These are phyloP conservation scores for Eimeria sp. DNA, from an alignment of 169 alveolate genomes.

Conservation along the genomic window DNA sequence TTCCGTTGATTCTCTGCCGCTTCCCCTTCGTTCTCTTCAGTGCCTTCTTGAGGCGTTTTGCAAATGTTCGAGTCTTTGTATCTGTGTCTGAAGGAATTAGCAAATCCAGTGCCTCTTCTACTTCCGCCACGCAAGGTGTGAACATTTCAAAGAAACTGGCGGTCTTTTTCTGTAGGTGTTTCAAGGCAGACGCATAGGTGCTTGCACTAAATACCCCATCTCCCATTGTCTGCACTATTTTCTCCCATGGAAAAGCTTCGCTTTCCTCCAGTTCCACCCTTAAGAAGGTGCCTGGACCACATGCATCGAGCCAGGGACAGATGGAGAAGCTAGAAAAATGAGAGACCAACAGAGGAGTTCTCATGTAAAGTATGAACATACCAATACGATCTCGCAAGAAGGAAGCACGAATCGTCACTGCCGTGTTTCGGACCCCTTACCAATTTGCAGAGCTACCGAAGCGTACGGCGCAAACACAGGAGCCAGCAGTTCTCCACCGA, in stretches of 20 bases:
- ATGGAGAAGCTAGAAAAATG: background rate
- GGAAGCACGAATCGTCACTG: background rate
- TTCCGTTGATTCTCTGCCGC: background rate
- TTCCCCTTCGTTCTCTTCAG: background rate
- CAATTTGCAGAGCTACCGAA: constrained; percentile 57
- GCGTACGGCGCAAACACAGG: constrained; percentile 45
- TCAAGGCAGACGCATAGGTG: background rate
- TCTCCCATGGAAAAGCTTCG: constrained; percentile 39
- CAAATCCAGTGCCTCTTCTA: constrained; percentile 26
- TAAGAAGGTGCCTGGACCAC: constrained; percentile 45
- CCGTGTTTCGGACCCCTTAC: background rate
- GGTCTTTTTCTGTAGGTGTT: constrained; percentile 37
- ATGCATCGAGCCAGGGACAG: background rate
- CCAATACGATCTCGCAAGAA: background rate
- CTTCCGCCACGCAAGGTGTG: constrained; percentile 47
- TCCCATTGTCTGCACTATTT: constrained; percentile 56
- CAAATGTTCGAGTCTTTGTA: background rate
- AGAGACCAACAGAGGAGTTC: background rate
- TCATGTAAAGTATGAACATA: background rate
- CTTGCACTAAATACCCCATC: constrained; percentile 40
- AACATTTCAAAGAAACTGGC: background rate
- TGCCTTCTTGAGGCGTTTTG: background rate
- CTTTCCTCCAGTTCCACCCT: constrained; percentile 73
- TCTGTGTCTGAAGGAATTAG: constrained; percentile 6
- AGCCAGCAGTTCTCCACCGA: constrained; percentile 65